phyloP scores from a whole-genome alignment of 73 alveolate genomes.

The Tetrahymena thermophila region DNA sequence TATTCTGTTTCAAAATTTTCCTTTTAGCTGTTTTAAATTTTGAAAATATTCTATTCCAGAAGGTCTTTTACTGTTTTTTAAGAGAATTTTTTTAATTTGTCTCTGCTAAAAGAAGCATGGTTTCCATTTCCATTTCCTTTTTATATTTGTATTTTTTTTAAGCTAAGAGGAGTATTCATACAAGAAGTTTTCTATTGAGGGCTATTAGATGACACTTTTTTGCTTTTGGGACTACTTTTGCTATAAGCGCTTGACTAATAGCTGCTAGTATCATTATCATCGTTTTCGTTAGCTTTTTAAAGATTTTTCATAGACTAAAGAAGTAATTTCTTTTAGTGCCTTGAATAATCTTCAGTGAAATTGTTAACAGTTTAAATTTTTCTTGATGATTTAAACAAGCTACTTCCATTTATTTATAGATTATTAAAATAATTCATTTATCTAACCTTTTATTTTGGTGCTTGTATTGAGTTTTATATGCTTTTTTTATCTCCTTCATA shows the following conservation, averaged over 20 bases:
- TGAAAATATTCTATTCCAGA: not conserved
- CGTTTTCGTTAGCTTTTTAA: not conserved
- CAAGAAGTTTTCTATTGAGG: not conserved
- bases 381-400: not conserved
- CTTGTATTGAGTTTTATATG: not conserved
- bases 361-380: not conserved
- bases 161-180: not conserved
- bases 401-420: not conserved
- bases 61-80: not conserved
- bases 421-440: not conserved
- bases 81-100: not conserved
- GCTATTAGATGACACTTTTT: not conserved
- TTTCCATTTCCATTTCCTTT: not conserved
- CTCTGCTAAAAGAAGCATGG: not conserved
- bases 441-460: not conserved
- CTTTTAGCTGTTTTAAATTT: not conserved
- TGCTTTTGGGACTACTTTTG: not conserved
- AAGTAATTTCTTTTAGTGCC: not conserved
- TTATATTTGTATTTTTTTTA: not conserved
- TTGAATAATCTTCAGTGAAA: not conserved
- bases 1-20: not conserved
- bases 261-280: not conserved
- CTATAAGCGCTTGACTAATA: not conserved
- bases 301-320: not conserved
- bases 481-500: not conserved